Evolutionary conservation across 2,329 filamentous ascomycete genomes (phyloP), one percentile per base, ranked within the genome.

Genomic region (Colletotrichum sp.): DNA sequence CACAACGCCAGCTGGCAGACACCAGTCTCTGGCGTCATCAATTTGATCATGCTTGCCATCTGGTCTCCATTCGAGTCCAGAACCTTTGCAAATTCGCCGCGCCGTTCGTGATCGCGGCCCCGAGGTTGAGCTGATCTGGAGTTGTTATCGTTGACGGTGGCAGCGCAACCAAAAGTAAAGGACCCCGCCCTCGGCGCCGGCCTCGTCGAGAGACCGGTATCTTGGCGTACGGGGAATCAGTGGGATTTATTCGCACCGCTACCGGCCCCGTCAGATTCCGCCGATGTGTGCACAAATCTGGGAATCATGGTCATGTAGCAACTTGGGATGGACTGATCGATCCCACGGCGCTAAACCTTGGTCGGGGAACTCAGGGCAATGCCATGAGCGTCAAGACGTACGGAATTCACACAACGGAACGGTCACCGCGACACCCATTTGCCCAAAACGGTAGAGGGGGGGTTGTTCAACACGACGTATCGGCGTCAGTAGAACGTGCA

Each of bases 121-220:
- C 55, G 71, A 62, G 18, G 30, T 32, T 30, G 18, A 24, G 39
- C 52, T 69, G 57, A 55, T 34, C 34, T 49, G n/a, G 24, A 63
- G 15, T 44, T 15, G 28, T 44, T 28, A 55, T 68, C 57, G 69
- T 63, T 30, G 57, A 36, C 57, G 59, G 30, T 21, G 62, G 34
- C 21, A 59, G 26, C 21, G 55, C 13, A 59, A 59, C 66, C 24
- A 64, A 30, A 44, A 28, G 30, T 24, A 44, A 24, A 60, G 59
- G 64, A 59, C 64, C 64, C 74, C 74, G 70, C 64, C 34, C 57
- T 73, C 74, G 70, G 74, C 59, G 64, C 59, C 70, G 74, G 74
- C 71, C 44, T 73, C 49, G 16, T 65, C 57, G 52, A 68, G 34
- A 69, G 24, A 34, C 74, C 74, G 74, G 71, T 3, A 36, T 39